A percentile compares a stretch with the other conserved stretches of the same genome.
Conservation (phyloP, 2,329 filamentous ascomycete species). For the Leptodontidium sp. region DNA sequence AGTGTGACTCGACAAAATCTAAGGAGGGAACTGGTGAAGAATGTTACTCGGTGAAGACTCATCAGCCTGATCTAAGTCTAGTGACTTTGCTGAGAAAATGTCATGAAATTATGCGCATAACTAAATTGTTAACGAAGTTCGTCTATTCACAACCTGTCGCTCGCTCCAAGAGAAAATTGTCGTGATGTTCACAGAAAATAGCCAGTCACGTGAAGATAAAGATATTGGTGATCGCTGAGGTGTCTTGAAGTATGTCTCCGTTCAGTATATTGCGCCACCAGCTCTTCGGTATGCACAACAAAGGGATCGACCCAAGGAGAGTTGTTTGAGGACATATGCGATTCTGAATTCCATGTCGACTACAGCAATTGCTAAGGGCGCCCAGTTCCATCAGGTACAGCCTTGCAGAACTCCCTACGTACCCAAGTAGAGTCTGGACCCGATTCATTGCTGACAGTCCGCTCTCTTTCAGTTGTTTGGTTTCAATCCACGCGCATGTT, state of each 20-base stretch:
- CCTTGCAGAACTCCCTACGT: conserved; percentile 2
- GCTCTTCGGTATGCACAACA: conserved; percentile 18
- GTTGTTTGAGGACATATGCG: conserved; percentile 10
- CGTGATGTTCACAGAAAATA: conserved; percentile 8
- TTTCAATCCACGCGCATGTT: conserved; percentile 48
- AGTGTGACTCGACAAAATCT: conserved; percentile 34
- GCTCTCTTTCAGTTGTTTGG: conserved; percentile 13
- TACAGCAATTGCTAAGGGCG: conserved; percentile 11
- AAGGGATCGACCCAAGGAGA: neutral
- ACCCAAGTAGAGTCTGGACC: conserved; percentile 20
- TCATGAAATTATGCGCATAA: neutral
- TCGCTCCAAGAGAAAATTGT: neutral
- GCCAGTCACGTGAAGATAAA: conserved; percentile 30
- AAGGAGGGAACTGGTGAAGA: conserved; percentile 18
- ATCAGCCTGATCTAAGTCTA: conserved; percentile 26
- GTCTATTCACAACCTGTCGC: neutral
- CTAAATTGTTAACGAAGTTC: neutral
- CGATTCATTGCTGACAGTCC: conserved; percentile 30
- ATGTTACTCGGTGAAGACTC: conserved; percentile 25
- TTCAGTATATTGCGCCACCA: conserved; percentile 29
- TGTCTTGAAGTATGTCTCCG: conserved; percentile 24
- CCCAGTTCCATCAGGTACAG: conserved; percentile 22
- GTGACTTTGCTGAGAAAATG: neutral
- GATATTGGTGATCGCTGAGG: conserved; percentile 12
- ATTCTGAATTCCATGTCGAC: conserved; percentile 36